Conservation (phyloP, 2,329 filamentous ascomycete species). For the Fusarium sp. region DNA sequence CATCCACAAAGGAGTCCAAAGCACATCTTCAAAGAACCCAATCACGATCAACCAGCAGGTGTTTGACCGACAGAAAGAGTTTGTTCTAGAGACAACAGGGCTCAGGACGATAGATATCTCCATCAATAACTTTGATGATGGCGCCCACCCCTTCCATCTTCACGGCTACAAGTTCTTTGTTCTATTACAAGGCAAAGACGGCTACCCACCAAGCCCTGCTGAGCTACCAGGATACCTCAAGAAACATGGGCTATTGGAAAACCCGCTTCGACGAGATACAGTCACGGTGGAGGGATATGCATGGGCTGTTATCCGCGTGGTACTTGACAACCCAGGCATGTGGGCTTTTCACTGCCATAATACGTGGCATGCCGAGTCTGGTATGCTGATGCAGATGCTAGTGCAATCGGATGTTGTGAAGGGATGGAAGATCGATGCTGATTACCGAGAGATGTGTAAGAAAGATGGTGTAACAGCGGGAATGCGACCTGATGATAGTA, state of each 20-base stretch:
- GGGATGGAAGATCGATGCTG: constrained; percentile 41
- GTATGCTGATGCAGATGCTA: constrained; percentile 68
- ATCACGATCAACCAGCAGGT: constrained; percentile 47
- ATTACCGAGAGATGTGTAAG: constrained; percentile 46
- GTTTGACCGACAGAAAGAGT: constrained; percentile 49
- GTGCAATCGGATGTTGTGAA: constrained; percentile 47
- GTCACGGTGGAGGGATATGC: constrained; percentile 64
- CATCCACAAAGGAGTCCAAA: constrained; percentile 42
- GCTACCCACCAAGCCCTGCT: constrained; percentile 49
- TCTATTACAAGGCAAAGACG: constrained; percentile 47
- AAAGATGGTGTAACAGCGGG: constrained; percentile 48
- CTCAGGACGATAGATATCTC: constrained; percentile 66
- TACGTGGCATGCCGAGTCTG: constrained; percentile 67
- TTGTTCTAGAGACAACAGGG: constrained; percentile 62
- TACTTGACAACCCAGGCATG: constrained; percentile 67
- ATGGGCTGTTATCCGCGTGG: constrained; percentile 65
- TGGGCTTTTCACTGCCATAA: constrained; percentile 71
- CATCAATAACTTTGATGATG: constrained; percentile 69
- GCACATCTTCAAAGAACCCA: constrained; percentile 14
- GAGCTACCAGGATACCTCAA: constrained; percentile 44
- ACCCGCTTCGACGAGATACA: constrained; percentile 55
- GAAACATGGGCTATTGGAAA: constrained; percentile 42
- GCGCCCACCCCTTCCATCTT: constrained; percentile 61
- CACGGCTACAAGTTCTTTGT: constrained; percentile 70
- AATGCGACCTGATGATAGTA: constrained; percentile 50